Conservation (phyloP, 177 flowering plant genomes). For the Vitis hybrid region DNA sequence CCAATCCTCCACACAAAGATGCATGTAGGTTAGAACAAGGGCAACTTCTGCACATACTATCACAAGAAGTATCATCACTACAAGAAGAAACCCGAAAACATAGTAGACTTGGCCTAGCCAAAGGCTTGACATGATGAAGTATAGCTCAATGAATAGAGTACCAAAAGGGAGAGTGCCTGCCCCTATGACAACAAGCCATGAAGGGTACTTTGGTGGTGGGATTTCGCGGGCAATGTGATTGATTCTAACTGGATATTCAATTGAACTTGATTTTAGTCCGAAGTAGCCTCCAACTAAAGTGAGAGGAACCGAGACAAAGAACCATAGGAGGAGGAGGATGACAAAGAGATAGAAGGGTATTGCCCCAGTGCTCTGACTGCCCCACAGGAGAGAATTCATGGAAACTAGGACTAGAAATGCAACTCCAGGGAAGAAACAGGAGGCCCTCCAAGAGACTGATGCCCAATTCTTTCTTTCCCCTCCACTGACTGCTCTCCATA, state of each 20-base stretch:
- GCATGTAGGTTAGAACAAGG: constrained; percentile 31
- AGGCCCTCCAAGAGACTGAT: constrained; percentile 22
- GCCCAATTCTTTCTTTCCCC: constrained; percentile 17
- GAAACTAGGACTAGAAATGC: constrained; percentile 18
- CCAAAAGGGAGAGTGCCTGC: constrained; percentile 14
- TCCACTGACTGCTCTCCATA: constrained; percentile 18
- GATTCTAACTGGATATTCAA: too few species aligned
- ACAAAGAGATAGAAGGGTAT: background rate
- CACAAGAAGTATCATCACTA: constrained; percentile 23
- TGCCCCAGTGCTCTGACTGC: constrained; percentile 22
- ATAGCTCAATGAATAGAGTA: constrained; percentile 32
- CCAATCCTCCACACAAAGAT: constrained; percentile 36
- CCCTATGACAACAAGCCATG: constrained; percentile 29
- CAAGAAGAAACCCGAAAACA: constrained; percentile 24
- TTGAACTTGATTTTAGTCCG: too few species aligned
- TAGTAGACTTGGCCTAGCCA: constrained; percentile 34
- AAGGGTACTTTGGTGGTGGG: constrained; percentile 22
- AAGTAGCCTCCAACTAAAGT: too few species aligned
- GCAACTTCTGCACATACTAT: constrained; percentile 29
- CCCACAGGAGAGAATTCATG: constrained; percentile 25
- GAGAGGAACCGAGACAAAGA: too few species aligned
- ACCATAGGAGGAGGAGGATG: too few species aligned
- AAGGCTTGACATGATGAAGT: constrained; percentile 35
- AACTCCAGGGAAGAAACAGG: constrained; percentile 27
- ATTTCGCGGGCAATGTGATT: constrained; percentile 13